Base-by-base conservation (phyloP, 306 rosid genomes). In the Vicia faba region DNA sequence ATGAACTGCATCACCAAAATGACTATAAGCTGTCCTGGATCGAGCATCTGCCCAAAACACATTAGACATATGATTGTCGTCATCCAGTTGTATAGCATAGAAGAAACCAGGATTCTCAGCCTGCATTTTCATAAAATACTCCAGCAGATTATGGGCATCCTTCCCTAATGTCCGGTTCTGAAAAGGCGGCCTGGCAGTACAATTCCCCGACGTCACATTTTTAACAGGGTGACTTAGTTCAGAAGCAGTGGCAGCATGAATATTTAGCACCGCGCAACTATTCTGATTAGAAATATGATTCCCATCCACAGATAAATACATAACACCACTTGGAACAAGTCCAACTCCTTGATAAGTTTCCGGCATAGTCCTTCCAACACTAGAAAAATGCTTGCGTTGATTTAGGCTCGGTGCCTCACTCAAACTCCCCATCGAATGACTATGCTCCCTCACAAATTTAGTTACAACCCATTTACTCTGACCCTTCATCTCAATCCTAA, bases 41-140 rank as follows among this genome's bases (percentile, higher is more conserved):
- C 96, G 87, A 13, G 90, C 87, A 85, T 91, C 97, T 0, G 96
- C 86, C 97, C 96, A 91, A 55, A 91, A 91, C 64, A 77, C 91
- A 45, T 91, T 91, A 66, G 84, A 86, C 95, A 91, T 91, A 18
- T 41, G 88, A 72, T 87, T 88, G 38, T 91, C 95, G 68, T 91
- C 97, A 77, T 91, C 95, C 70, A 91, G 95, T 73, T 91, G 97
- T 61, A 88, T 86, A n/a, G 97, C 96, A 78, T 91, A 91, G 75
- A 91, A 85, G 83, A 91, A 91, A 65, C 96, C 96, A 76, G 97
- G 96, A 62, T 91, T 88, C 84, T 82, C 96, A 20, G 89, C 96
- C 80, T 91, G 97, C 97, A 91, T 91, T 84, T 88, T 91, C 86
- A 85, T 91, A 70, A 91, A 87, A 85, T 91, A 91, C 82, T 91